A percentile compares a stretch with the other conserved stretches of the same genome.
phyloP scores from a whole-genome alignment of 352 stramenopile genomes.

The Pythium brachiatum region DNA sequence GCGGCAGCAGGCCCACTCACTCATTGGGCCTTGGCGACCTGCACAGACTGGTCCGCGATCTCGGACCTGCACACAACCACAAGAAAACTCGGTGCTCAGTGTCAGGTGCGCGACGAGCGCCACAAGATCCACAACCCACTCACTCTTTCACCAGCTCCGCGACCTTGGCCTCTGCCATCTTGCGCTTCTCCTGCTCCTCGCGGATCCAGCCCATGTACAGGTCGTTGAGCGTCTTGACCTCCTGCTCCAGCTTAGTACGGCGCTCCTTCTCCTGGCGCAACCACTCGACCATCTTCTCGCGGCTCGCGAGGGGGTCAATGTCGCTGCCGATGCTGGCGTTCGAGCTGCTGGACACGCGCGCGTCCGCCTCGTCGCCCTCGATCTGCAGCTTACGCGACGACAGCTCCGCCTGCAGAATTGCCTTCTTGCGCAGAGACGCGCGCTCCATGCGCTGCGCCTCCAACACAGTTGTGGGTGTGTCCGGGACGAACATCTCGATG shows the following conservation, averaged over 20 bases:
- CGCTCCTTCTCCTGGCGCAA: slow-evolving; percentile 69
- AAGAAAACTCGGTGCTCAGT: slow-evolving; percentile 18
- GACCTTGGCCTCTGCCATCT: slow-evolving; percentile 59
- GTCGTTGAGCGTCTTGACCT: slow-evolving; percentile 78
- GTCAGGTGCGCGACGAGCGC: background rate
- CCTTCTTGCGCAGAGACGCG: slow-evolving; percentile 67
- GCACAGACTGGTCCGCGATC: slow-evolving; percentile 2
- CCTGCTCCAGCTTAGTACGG: slow-evolving; percentile 66
- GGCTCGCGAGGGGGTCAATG: slow-evolving; percentile 24
- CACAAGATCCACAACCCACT: slow-evolving; percentile 2
- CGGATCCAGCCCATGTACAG: slow-evolving; percentile 85
- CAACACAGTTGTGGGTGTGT: slow-evolving; percentile 56
- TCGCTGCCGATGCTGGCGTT: slow-evolving; percentile 9
- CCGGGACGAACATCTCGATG: slow-evolving; percentile 78
- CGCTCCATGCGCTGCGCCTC: slow-evolving; percentile 69
- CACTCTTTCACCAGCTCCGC: slow-evolving; percentile 32
- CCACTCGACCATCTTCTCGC: slow-evolving; percentile 65
- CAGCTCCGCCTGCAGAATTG: slow-evolving; percentile 66
- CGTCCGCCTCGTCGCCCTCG: slow-evolving; percentile 9
- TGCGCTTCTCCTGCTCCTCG: slow-evolving; percentile 76
- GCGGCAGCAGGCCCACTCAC: too few relatives aligned
- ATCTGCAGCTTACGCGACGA: slow-evolving; percentile 46
- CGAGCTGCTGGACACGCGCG: slow-evolving; percentile 8
- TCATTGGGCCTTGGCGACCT: slow-evolving; percentile 24
- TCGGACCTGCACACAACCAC: slow-evolving; percentile 18